Percentiles rank a stretch among this genome's conserved stretches.
Conservation (phyloP, 2,329 filamentous ascomycete genomes). For the Paraphaeosphaeria minitans region DNA sequence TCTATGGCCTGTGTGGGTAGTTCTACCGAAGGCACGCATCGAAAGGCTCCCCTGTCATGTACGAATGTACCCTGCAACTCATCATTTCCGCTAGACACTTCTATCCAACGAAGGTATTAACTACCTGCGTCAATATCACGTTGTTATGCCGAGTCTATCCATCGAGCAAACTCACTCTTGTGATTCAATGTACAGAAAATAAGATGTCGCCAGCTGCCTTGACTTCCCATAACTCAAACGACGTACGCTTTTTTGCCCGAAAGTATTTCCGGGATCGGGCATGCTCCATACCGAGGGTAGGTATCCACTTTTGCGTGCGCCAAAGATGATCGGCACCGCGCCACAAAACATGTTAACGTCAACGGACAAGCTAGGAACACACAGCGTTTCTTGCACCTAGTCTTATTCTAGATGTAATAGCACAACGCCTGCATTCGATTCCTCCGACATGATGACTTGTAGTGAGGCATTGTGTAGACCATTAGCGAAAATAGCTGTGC, state of each 20-base stretch:
- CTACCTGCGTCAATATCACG: not conserved
- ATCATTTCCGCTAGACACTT: not conserved
- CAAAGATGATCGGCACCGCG: not conserved
- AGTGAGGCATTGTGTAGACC: not conserved
- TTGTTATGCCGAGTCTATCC: not conserved
- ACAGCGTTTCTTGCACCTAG: not conserved
- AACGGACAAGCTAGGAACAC: slow-evolving; percentile 4
- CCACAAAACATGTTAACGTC: slow-evolving; percentile 7
- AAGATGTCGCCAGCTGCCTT: not conserved
- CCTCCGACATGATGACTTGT: not conserved
- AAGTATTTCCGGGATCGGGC: not conserved
- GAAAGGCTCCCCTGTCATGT: not conserved
- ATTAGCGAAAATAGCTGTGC: not conserved
- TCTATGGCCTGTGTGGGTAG: not conserved
- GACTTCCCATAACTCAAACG: not conserved
- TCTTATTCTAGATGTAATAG: not conserved
- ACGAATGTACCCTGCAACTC: not conserved
- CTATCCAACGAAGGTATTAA: not conserved
- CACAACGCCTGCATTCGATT: not conserved
- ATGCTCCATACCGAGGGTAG: not conserved
- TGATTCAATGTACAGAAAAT: not conserved
- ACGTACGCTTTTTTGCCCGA: not conserved
- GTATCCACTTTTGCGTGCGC: slow-evolving; percentile 3
- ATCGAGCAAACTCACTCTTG: not conserved
- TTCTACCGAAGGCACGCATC: not conserved